Percentiles rank a stretch among this genome's conserved stretches.
Evolutionary conservation across 805 yeast species (phyloP).

Genomic region (Maudiozyma serrabonitensis): DNA sequence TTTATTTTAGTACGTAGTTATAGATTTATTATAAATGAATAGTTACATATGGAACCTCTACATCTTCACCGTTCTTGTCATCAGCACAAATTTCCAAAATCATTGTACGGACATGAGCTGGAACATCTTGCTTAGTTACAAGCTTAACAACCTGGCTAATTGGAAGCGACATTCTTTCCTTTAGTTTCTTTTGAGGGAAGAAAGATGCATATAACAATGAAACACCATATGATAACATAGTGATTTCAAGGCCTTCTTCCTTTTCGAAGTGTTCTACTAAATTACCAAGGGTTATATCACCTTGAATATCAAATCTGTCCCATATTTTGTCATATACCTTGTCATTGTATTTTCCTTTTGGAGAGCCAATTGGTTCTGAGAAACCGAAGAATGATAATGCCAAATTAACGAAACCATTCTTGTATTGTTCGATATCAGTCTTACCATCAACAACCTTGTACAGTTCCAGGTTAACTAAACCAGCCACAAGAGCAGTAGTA

Average conservation of each 20-base stretch:
- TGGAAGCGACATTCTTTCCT: conserved; percentile 60
- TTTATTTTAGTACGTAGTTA: neutral
- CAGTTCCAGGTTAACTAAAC: conserved; percentile 83
- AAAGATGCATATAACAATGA: conserved; percentile 86
- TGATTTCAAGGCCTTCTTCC: conserved; percentile 75
- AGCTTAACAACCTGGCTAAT: conserved; percentile 69
- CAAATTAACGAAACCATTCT: conserved; percentile 85
- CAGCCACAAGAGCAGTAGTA: conserved; percentile 96
- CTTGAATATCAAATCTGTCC: conserved; percentile 83
- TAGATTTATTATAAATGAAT: conserved; percentile 38
- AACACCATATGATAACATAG: conserved; percentile 89
- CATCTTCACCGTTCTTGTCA: conserved; percentile 88
- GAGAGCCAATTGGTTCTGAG: conserved; percentile 88
- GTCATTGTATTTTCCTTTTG: conserved; percentile 69
- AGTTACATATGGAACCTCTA: conserved; percentile 82
- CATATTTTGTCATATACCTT: conserved; percentile 81
- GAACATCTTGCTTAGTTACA: conserved; percentile 79
- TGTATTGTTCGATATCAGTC: conserved; percentile 70
- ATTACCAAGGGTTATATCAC: conserved; percentile 66
- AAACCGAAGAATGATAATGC: conserved; percentile 95
- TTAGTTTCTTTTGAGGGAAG: conserved; percentile 82
- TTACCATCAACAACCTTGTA: conserved; percentile 79
- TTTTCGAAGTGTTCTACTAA: conserved; percentile 66
- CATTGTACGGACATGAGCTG: conserved; percentile 62
- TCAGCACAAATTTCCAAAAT: conserved; percentile 89